Evolutionary conservation across 2,329 filamentous ascomycete species (phyloP), one percentile per base, ranked within the genome.

Genomic region (Aspergillus sp.): DNA sequence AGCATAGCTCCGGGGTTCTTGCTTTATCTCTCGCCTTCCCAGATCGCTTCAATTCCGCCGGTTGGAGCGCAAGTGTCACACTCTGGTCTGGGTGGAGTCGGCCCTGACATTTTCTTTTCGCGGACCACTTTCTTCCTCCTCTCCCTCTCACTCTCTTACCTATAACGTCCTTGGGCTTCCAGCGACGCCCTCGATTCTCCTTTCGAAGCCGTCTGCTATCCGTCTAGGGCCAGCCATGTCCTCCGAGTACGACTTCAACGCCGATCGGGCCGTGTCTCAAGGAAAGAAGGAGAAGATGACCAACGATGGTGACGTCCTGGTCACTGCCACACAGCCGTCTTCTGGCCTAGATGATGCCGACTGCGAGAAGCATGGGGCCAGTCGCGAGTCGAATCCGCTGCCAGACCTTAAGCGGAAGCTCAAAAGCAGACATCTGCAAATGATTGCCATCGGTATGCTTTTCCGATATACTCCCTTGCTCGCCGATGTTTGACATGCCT

Each of bases 401-500:
- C 72, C 74, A 3, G 70, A 76, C 54, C 82, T 98, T 58, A 86
- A 90, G 58, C 83, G 92, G 69, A 89, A 88, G 77, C 77, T 96
- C 67, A 96, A 96, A 78, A 89, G 88, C 24, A 82, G 92, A 48
- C 95, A 99, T 79, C 73, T 98, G 72, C 93, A 98, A 79, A 98
- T 98, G 93, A 98, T 98, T 80, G 95, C 95, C 24, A 96, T 98
- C 66, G 93, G 92, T 70, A 90, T 89, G 54, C 93, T 34, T 17
- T n/a, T n/a, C 52, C 41, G 49, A 51, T 19, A 12, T 12, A n/a
- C 4, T 19, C 4, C n/a, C 27, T 5, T 15, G n/a, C n/a, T 33
- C 11, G 9, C 12, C 4, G 45, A 30, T 17, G 9, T 2, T 48
- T 27, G 19, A 20, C 3, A 45, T 22, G n/a, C 17, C 4, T 11